Base-by-base conservation (phyloP, 1,139 yeast species). In the Candida tetrigidarum region DNA sequence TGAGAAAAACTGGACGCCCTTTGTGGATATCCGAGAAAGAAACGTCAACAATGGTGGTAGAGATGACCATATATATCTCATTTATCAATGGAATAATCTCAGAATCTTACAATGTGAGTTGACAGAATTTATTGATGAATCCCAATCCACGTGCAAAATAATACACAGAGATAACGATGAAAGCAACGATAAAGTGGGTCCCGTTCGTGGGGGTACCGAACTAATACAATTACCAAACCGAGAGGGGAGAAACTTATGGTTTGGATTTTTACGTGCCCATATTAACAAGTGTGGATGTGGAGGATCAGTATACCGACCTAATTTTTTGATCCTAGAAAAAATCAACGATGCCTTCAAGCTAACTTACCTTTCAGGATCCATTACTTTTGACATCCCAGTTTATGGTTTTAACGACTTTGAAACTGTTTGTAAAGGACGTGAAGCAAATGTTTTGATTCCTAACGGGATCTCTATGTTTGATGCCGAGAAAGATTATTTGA, bases 1-100 rank as follows among this genome's bases (percentile, higher is more conserved):
- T 60, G 80, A 78, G 51, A 76, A 76, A 55, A 76, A 76, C 52
- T 78, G 83, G 83, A 67, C 77, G 5, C 82, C 82, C 36, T 77
- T 78, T 48, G 63, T 76, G 43, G 55, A 62, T 42, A 23, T 22
- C 6, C 40, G 40, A 32, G 15, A 43, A 36, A 27, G 40, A 37
- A 47, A 20, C 26, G 11, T 38, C 15, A 18, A 27, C 4, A 5
- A 9, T n/a, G 14, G 15, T 10, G 43, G 44, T 15, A 41, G 51
- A 36, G 77, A 73, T 51, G 57, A 58, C 28, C 45, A 56, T 23
- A 56, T 77, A 36, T 64, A 70, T 46, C 75, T 78, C 52, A 60
- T 76, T 14, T 76, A 76, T 52, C 67, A 76, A 1, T 58, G 74
- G 34, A 70, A 62, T 40, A 80, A 80, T 7, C 58, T 78, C 32